Evolutionary conservation across 148 eudicot genomes (phyloP), one percentile per base, ranked within the genome.

Genomic region (Rhododendron simsii): DNA sequence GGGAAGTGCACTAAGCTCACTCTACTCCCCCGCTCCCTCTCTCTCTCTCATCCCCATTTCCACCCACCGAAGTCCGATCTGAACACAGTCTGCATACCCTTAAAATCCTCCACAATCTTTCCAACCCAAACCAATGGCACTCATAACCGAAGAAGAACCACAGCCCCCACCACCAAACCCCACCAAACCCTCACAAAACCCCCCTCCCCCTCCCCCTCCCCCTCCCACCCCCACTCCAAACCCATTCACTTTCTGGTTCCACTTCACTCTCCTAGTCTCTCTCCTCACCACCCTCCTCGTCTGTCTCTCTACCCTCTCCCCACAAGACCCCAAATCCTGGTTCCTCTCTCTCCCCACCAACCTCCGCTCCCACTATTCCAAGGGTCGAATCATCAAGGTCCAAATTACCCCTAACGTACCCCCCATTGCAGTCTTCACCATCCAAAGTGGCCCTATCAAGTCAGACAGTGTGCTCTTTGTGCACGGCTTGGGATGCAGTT

Each of bases 401-500:
- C 98, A 96, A 75, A 84, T 89, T 15, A 79, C 87, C 83, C 93
- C 90, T 45, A 89, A 94, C 41, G 88, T 87, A 1, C 88, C 93
- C 3, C 91, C 92, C 77, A 84, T 92, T 74, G 93, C 92, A 81
- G 92, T 95, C 48, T 96, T 96, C 85, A 86, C 98, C 6, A 89
- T 92, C 84, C 96, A 92, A 55, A 85, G 93, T 69, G 95, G 98
- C 4, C 80, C 93, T 3, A 18, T 18, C 21, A 16, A 44, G 63
- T 84, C 94, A 1, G 91, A 93, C 50, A 90, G 53, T 39, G 92
- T 92, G 33, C 87, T 96, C 45, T 88, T 96, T 20, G 88, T 96
- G 50, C 99, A 95, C 84, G 99, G 99, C 16, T 88, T 94, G 74
- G 99, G 97, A 0, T 94, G 94, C 78, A 96, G 94, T 82, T 96